Conservation (phyloP, 345 rosid genomes). For the Pistacia vera region DNA sequence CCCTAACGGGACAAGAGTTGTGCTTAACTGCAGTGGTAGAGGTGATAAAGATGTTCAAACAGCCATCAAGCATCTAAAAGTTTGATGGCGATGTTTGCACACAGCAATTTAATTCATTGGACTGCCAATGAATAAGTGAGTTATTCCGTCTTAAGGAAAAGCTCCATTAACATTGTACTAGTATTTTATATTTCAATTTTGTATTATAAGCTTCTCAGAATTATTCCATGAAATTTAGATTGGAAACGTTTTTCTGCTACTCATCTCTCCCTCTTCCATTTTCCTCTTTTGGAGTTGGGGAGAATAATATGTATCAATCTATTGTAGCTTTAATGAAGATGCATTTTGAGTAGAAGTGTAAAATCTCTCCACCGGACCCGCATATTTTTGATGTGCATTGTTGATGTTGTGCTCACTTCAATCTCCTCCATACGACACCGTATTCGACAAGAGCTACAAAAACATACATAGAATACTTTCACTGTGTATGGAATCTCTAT, state of each 20-base stretch:
- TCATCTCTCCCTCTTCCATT: background rate
- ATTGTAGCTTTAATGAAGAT: background rate
- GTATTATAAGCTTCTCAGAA: background rate
- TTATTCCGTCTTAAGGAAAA: conserved; percentile 6
- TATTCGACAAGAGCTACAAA: too few relatives aligned
- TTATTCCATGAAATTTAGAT: conserved; percentile 1
- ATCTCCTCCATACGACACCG: too few relatives aligned
- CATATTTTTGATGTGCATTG: too few relatives aligned
- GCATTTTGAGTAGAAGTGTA: too few relatives aligned
- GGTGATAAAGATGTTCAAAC: conserved; percentile 97
- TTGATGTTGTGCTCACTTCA: too few relatives aligned
- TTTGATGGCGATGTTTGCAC: conserved; percentile 23
- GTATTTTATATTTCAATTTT: too few relatives aligned
- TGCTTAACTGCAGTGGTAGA: conserved; percentile 91
- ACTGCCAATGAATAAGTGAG: too few relatives aligned
- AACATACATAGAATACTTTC: too few relatives aligned
- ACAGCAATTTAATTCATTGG: too few relatives aligned
- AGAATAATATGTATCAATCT: background rate
- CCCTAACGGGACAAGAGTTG: conserved; percentile 58
- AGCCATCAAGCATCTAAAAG: conserved; percentile 64
- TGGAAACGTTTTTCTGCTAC: background rate
- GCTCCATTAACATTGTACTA: background rate
- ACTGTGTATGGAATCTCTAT: too few relatives aligned
- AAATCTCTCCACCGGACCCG: too few relatives aligned
- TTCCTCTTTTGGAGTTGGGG: background rate